Evolutionary conservation across 2,329 filamentous ascomycete genomes (phyloP), one percentile per base, ranked within the genome.

Genomic region (Dactylellina parvicollis): DNA sequence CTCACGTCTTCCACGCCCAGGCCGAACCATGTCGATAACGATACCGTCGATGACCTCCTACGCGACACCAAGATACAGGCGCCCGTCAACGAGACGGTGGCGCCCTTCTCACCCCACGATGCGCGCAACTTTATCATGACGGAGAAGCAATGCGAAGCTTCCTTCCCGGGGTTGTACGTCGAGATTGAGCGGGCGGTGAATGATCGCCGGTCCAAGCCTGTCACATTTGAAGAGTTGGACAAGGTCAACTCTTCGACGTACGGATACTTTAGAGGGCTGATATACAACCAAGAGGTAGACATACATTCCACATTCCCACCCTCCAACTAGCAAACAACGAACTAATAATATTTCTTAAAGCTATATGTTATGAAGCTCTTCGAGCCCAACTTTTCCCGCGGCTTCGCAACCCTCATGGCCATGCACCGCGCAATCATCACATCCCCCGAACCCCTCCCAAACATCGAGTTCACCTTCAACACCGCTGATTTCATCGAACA

Each of bases 391-490:
- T 76, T 77, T 38, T 49, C 60, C 12, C 79, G 80, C 16, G 76
- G 76, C 4, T 77, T 79, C 12, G 84, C 85, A n/a, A 82, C 83
- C 8, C 81, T 87, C 0, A 82, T 85, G 77, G 83, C 85, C 75
- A 81, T 88, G 75, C 80, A 86, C 77, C 82, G 83, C 69, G 85
- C 85, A 3, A 77, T 87, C 10, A 76, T 83, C 28, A 84, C 86
- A 9, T 82, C 83, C 5, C 84, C 85, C 0, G 78, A 81, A 3
- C 80, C 80, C 0, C 75, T 85, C 1, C 85, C 85, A 3, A 81
- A 86, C 77, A 85, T 84, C 24, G 79, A 84, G 75, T 83, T 88
- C 77, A 80, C 84, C 44, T 81, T 87, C 75, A 83, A 83, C 78
- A 82, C 87, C 77, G 81, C 84, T 55, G 85, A 86, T 78, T 82